Conservation (phyloP, 139 green algal genomes). For the Micractinium conductrix region DNA sequence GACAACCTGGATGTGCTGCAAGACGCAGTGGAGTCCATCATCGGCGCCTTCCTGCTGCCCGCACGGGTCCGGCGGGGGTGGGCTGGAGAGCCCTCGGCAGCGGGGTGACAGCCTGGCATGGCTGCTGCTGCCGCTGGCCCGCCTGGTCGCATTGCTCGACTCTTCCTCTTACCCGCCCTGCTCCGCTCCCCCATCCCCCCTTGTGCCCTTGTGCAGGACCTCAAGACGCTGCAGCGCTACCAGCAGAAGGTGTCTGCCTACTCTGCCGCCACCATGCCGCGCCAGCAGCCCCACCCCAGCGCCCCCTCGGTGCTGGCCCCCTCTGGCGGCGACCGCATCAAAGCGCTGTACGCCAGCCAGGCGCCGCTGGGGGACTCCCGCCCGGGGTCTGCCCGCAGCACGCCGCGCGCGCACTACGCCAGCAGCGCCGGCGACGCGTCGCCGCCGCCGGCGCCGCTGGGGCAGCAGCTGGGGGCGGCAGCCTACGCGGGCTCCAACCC, state of each 20-base stretch:
- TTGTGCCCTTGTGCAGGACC: background rate
- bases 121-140: background rate
- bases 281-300: background rate
- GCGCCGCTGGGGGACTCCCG: background rate
- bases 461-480: conserved; percentile 1
- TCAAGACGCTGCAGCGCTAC: conserved; percentile 23
- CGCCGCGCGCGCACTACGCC: background rate
- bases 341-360: background rate
- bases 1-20: conserved; percentile 55
- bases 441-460: background rate
- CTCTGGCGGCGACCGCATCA: background rate
- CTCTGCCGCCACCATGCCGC: background rate
- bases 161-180: background rate
- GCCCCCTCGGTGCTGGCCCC: background rate
- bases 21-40: conserved; percentile 53
- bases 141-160: background rate
- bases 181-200: background rate
- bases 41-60: conserved; percentile 57
- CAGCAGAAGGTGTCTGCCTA: conserved; percentile 29
- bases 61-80: conserved; percentile 34
- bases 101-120: background rate
- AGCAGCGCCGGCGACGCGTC: background rate
- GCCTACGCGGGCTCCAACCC: background rate
- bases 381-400: conserved; percentile 8
- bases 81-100: background rate